Percentiles rank a stretch among this genome's conserved stretches.
phyloP scores from a whole-genome alignment of 148 eudicot species.

The Nyssa sinensis region DNA sequence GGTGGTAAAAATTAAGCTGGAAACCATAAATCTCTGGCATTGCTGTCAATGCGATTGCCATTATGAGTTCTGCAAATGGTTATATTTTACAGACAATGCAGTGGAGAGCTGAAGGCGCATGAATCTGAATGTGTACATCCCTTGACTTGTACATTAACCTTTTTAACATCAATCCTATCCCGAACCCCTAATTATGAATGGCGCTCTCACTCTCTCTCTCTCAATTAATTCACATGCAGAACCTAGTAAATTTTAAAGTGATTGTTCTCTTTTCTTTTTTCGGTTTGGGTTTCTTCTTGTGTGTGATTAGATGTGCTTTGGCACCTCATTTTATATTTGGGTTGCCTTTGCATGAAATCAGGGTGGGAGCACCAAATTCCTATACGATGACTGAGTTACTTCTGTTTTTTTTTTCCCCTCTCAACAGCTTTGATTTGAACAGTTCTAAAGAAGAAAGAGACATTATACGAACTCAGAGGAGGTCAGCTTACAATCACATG shows the following conservation, averaged over 20 bases:
- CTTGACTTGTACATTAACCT: too few relatives aligned
- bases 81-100: not conserved
- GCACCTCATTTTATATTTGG: not conserved
- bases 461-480: slow-evolving; percentile 41
- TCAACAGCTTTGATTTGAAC: slow-evolving; percentile 58
- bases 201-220: not conserved
- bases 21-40: not conserved
- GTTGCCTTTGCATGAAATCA: not conserved
- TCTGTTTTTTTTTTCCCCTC: not conserved
- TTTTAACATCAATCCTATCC: not conserved
- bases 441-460: slow-evolving; percentile 73
- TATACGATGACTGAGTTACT: not conserved
- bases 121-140: too few relatives aligned
- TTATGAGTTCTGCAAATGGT: slow-evolving; percentile 2
- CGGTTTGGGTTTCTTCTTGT: not conserved
- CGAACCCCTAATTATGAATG: not conserved
- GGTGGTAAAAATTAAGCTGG: too few relatives aligned
- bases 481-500: slow-evolving; percentile 33
- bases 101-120: not conserved
- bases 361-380: not conserved
- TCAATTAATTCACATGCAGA: not conserved
- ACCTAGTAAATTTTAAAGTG: not conserved
- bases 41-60: not conserved
- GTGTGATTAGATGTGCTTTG: not conserved
- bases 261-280: not conserved